Percentiles rank a stretch among this genome's conserved stretches.
Conservation (phyloP, 192 early-diverging fungal genomes). For the Physocladia obscura region DNA sequence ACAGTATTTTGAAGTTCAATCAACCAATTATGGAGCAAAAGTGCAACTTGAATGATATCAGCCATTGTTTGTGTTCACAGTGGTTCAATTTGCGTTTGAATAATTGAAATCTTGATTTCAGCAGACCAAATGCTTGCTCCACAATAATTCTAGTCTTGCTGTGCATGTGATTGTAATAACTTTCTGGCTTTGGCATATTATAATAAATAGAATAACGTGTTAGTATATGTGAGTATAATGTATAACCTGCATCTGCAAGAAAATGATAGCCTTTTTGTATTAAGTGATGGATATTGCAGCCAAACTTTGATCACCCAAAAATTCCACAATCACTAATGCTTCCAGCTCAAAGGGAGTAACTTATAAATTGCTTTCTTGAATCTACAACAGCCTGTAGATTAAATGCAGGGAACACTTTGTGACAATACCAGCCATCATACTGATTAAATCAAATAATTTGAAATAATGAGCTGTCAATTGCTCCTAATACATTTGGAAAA, state of each 20-base stretch:
- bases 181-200: neutral
- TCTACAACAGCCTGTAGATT: constrained; percentile 15
- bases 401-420: constrained; percentile 12
- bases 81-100: too few relatives aligned
- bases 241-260: too few relatives aligned
- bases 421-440: constrained; percentile 9
- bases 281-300: constrained; percentile 6
- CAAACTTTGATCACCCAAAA: constrained; percentile 1
- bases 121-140: too few relatives aligned
- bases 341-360: neutral
- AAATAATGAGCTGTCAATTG: constrained; percentile 8
- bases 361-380: neutral
- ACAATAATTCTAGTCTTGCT: too few relatives aligned
- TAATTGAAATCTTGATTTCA: too few relatives aligned
- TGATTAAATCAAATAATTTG: neutral
- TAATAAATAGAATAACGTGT: neutral
- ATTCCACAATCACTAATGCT: neutral
- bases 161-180: too few relatives aligned
- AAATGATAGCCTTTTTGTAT: neutral
- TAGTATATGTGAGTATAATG: constrained; percentile 3
- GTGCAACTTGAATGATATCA: too few relatives aligned
- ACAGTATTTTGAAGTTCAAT: too few relatives aligned
- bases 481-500: neutral
- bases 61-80: too few relatives aligned
- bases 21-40: too few relatives aligned